A percentile compares a stretch with the other conserved stretches of the same genome.
Evolutionary conservation across 352 stramenopile genomes (phyloP).

Genomic region (Stramenopiles sp.): DNA sequence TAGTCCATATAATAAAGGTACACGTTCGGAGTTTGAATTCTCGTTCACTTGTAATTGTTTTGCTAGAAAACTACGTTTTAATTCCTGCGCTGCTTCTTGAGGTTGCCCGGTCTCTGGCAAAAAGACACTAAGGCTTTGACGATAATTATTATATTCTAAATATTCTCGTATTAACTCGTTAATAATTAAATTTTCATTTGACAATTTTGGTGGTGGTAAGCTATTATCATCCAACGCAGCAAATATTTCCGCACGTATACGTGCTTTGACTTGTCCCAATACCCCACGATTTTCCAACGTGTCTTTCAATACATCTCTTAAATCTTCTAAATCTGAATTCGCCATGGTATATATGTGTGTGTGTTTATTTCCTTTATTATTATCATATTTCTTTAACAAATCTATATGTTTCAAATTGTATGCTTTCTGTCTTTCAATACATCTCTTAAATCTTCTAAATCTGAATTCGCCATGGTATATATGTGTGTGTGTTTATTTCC

Average conservation of each 20-base stretch:
- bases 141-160: conserved; percentile 75
- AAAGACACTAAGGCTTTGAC: conserved; percentile 58
- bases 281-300: conserved; percentile 44
- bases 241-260: conserved; percentile 56
- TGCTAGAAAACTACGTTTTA: neutral
- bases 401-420: neutral
- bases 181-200: conserved; percentile 74
- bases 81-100: neutral
- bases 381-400: neutral
- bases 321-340: neutral
- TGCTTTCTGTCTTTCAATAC: conserved; percentile 52
- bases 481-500: no score
- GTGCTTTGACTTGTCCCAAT: conserved; percentile 51
- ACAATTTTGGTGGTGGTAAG: conserved; percentile 32
- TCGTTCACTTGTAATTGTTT: neutral
- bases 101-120: conserved; percentile 21
- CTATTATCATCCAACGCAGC: conserved; percentile 50
- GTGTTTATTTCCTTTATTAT: no score
- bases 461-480: neutral
- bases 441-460: neutral
- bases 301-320: conserved; percentile 37
- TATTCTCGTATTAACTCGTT: conserved; percentile 82
- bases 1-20: neutral
- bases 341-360: neutral
- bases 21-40: neutral